These are phyloP conservation scores for Aspergillus sp. DNA, from an alignment of 2,329 filamentous ascomycete species.

Conservation along the genomic window DNA sequence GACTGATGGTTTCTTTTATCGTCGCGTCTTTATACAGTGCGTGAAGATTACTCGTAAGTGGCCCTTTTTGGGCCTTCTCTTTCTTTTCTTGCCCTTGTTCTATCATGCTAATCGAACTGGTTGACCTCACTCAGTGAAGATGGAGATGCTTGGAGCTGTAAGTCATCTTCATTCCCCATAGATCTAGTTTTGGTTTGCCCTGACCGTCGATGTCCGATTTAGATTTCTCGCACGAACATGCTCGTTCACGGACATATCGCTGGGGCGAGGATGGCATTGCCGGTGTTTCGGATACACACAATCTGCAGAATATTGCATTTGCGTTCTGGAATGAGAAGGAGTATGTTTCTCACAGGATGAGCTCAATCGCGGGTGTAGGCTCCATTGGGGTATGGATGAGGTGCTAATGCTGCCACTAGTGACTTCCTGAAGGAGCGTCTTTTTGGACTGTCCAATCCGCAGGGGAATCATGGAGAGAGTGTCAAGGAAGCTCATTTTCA, in stretches of 20 bases:
- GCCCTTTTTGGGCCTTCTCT: background rate
- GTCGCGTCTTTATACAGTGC: constrained; percentile 45
- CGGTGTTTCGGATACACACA: constrained; percentile 88
- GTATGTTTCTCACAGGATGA: constrained; percentile 42
- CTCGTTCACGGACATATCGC: constrained; percentile 76
- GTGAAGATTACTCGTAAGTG: constrained; percentile 78
- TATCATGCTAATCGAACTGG: no score
- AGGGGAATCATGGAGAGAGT: constrained; percentile 95
- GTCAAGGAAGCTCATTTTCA: constrained; percentile 97
- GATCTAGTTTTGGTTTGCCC: background rate
- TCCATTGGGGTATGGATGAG: no score
- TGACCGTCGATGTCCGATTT: background rate
- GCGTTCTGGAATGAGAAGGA: constrained; percentile 98
- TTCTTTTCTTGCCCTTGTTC: background rate
- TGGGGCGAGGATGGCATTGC: constrained; percentile 98
- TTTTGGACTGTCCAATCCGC: constrained; percentile 89
- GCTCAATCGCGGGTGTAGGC: no score
- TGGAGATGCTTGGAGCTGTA: constrained; percentile 93
- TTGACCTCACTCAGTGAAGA: constrained; percentile 47
- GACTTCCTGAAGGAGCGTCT: constrained; percentile 90
- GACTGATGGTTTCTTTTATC: constrained; percentile 19
- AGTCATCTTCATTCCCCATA: constrained; percentile 32
- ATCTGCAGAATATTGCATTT: constrained; percentile 85
- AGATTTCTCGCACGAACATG: constrained; percentile 94
- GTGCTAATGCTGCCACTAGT: constrained; percentile 38